Evolutionary conservation across 768 basidiomycete species (phyloP).

Genomic region (Lactifluus echinatus): DNA sequence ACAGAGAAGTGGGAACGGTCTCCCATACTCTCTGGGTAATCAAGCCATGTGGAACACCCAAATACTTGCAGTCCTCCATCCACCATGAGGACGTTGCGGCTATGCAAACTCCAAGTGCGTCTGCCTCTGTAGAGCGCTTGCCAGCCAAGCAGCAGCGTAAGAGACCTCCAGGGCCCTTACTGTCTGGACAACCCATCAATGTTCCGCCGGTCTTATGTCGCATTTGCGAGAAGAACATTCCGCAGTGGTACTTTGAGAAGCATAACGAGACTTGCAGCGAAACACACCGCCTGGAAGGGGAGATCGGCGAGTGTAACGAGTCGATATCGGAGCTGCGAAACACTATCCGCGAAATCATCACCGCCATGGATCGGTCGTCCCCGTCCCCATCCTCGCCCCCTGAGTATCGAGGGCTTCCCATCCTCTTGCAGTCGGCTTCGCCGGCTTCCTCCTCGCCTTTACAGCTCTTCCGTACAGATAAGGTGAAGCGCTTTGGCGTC

Average conservation of each 20-base stretch:
- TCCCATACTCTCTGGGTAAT: constrained; percentile 99
- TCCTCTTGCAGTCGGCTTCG: constrained; percentile 65
- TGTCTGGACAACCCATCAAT: constrained; percentile 68
- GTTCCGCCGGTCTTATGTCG: constrained; percentile 85
- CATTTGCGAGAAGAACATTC: constrained; percentile 94
- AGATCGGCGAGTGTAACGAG: constrained; percentile 91
- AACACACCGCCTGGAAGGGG: constrained; percentile 91
- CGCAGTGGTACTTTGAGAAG: constrained; percentile 99
- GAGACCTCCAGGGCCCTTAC: constrained; percentile 55
- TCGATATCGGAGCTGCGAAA: constrained; percentile 79
- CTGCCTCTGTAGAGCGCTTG: constrained; percentile 8
- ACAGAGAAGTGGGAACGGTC: constrained; percentile 77
- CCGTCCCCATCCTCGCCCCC: constrained; percentile 55
- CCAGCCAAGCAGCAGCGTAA: constrained; percentile 2
- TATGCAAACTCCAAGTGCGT: constrained; percentile 30
- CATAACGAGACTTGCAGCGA: constrained; percentile 99
- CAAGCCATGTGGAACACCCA: constrained; percentile 67
- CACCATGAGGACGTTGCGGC: constrained; percentile 40
- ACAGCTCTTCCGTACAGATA: constrained; percentile 60
- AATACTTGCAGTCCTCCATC: constrained; percentile 57
- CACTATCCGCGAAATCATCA: constrained; percentile 70
- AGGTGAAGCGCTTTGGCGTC: constrained; percentile 70
- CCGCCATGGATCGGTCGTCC: constrained; percentile 63
- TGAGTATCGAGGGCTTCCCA: constrained; percentile 84
- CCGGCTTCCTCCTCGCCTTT: constrained; percentile 67